These are phyloP conservation scores for Martensiomyces pterosporus DNA, from an alignment of 192 early-diverging fungal genomes.

Conservation along the genomic window DNA sequence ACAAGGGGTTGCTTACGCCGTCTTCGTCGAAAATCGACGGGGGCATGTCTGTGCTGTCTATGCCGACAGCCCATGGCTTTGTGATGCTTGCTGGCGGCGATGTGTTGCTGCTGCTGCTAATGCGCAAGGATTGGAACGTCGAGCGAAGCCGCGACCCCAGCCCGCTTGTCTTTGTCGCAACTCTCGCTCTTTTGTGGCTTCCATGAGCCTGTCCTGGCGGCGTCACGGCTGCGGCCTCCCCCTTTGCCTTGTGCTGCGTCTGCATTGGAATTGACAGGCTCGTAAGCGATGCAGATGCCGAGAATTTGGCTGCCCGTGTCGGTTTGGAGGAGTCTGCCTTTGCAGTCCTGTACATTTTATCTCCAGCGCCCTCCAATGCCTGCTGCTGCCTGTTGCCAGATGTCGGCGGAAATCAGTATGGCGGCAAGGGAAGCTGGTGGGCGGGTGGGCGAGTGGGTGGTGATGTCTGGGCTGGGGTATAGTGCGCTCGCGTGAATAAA, in stretches of 20 bases:
- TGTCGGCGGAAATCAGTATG: too few relatives aligned
- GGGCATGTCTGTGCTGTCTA: constrained; percentile 37
- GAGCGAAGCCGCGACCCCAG: constrained; percentile 44
- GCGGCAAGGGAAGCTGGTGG: too few relatives aligned
- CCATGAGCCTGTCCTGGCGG: background rate
- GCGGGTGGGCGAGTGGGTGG: too few relatives aligned
- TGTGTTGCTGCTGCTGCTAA: constrained; percentile 32
- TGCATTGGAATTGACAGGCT: background rate
- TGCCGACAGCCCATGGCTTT: constrained; percentile 23
- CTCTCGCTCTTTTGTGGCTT: constrained; percentile 28
- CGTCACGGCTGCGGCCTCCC: background rate
- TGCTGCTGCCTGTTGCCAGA: too few relatives aligned
- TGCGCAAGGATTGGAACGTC: constrained; percentile 27
- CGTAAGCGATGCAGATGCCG: background rate
- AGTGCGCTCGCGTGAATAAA: too few relatives aligned
- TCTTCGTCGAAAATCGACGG: constrained; percentile 41
- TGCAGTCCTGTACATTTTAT: too few relatives aligned
- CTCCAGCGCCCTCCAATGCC: too few relatives aligned
- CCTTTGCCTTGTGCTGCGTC: background rate
- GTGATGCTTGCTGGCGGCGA: constrained; percentile 16
- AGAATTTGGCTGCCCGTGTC: too few relatives aligned
- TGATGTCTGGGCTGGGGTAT: too few relatives aligned
- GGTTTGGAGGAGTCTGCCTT: too few relatives aligned
- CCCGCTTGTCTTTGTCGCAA: constrained; percentile 37
- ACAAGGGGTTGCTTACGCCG: constrained; percentile 32